phyloP scores from a whole-genome alignment of 2,329 filamentous ascomycete genomes.

The Calcarisporium arbuscula region DNA sequence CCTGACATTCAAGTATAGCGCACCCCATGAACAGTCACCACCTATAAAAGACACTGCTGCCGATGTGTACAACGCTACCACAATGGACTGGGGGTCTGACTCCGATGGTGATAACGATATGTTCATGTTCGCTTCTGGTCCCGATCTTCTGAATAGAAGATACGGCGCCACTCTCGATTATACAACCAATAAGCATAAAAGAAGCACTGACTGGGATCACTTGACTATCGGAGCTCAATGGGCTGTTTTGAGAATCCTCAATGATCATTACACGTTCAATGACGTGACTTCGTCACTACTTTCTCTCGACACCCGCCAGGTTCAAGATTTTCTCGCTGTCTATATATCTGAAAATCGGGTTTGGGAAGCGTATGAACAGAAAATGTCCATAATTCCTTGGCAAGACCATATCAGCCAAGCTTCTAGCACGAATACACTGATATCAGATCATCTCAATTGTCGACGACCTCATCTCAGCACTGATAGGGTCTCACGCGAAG shows the following conservation, averaged over 20 bases:
- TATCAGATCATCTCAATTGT: slow-evolving; percentile 10
- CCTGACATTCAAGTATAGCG: too few relatives aligned
- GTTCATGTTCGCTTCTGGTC: too few relatives aligned
- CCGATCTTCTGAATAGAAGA: not conserved
- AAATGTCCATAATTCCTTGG: slow-evolving; percentile 10
- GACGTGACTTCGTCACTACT: slow-evolving; percentile 12
- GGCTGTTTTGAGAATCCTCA: slow-evolving; percentile 18
- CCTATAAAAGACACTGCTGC: too few relatives aligned
- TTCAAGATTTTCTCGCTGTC: slow-evolving; percentile 14
- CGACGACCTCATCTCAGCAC: slow-evolving; percentile 17
- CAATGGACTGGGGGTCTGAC: too few relatives aligned
- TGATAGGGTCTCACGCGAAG: slow-evolving; percentile 13
- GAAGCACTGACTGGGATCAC: slow-evolving; percentile 13
- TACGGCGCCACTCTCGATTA: not conserved
- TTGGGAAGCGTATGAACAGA: slow-evolving; percentile 15
- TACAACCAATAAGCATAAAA: not conserved
- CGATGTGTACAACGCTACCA: too few relatives aligned
- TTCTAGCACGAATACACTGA: slow-evolving; percentile 4
- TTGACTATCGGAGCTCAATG: slow-evolving; percentile 18
- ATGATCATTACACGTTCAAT: slow-evolving; percentile 13
- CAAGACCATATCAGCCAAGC: slow-evolving; percentile 8
- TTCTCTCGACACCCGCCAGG: slow-evolving; percentile 13
- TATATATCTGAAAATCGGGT: slow-evolving; percentile 14
- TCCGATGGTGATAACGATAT: too few relatives aligned
- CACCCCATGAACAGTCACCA: too few relatives aligned